Percentiles rank a stretch among this genome's conserved stretches.
Evolutionary conservation across 208 protist species (phyloP).

Genomic region (Leishmania aethiopica): DNA sequence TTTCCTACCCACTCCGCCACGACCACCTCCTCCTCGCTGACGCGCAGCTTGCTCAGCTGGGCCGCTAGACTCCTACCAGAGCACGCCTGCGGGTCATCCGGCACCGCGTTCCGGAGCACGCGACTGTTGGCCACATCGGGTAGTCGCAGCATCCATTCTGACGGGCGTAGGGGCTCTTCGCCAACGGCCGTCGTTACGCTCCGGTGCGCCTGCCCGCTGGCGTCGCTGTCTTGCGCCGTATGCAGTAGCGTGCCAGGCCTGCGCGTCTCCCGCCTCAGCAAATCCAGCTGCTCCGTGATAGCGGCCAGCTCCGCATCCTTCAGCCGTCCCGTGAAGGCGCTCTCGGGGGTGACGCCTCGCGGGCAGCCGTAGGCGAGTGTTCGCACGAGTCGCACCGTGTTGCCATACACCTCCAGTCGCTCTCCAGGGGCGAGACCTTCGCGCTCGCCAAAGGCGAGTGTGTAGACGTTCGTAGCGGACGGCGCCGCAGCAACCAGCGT

Average conservation of each 20-base stretch:
- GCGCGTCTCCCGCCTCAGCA: conserved; percentile 13
- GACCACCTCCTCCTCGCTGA: conserved; percentile 41
- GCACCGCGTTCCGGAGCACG: conserved; percentile 13
- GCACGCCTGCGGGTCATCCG: conserved; percentile 9
- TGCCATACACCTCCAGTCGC: conserved; percentile 72
- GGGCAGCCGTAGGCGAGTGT: conserved; percentile 50
- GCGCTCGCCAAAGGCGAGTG: conserved; percentile 60
- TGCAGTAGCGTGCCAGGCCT: conserved; percentile 5
- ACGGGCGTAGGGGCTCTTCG: not conserved
- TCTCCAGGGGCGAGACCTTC: conserved; percentile 69
- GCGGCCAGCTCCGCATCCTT: conserved; percentile 22
- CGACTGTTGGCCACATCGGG: conserved; percentile 17
- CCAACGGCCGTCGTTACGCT: not conserved
- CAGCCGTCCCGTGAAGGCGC: conserved; percentile 29
- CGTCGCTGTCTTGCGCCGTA: not conserved
- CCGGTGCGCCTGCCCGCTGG: not conserved
- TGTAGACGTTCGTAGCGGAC: conserved; percentile 70
- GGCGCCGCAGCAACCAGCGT: conserved; percentile 44
- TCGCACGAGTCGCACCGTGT: conserved; percentile 45
- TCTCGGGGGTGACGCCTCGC: conserved; percentile 29
- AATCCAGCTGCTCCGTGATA: conserved; percentile 35
- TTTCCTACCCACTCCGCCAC: conserved; percentile 48
- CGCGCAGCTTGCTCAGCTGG: conserved; percentile 32
- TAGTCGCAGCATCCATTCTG: conserved; percentile 21
- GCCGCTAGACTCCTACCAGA: conserved; percentile 2